phyloP scores from a whole-genome alignment of 2,329 filamentous ascomycete species.

The Chaetomiaceae sp. region DNA sequence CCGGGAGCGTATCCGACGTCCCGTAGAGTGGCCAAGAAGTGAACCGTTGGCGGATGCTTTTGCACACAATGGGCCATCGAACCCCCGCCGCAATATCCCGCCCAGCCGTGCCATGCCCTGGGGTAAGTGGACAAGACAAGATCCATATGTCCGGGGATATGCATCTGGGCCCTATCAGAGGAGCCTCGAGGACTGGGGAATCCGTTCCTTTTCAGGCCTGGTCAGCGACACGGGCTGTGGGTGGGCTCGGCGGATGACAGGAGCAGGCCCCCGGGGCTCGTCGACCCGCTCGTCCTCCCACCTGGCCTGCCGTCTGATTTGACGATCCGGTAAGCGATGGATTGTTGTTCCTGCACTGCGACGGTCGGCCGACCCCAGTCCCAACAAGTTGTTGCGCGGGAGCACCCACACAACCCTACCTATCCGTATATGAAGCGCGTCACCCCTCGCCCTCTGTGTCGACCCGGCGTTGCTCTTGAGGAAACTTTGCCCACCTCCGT shows the following conservation, averaged over 20 bases:
- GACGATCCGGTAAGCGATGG: conserved; percentile 15
- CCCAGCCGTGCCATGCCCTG: neutral
- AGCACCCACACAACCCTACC: neutral
- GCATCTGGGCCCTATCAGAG: conserved; percentile 13
- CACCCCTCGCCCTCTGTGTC: neutral
- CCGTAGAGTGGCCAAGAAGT: too few species aligned
- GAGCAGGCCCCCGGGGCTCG: conserved; percentile 6
- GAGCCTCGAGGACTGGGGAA: conserved; percentile 10
- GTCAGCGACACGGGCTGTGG: conserved; percentile 1
- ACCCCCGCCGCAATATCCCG: conserved; percentile 13
- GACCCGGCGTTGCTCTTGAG: neutral
- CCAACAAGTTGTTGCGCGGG: conserved; percentile 7
- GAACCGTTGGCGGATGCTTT: too few species aligned
- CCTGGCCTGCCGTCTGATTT: conserved; percentile 10
- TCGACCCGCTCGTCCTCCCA: neutral
- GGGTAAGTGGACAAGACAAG: neutral
- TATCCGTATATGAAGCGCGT: conserved; percentile 11
- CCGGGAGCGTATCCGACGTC: too few species aligned
- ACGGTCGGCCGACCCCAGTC: conserved; percentile 10
- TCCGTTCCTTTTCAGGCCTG: neutral
- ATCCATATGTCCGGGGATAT: conserved; percentile 16
- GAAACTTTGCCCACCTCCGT: neutral
- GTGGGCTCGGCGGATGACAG: conserved; percentile 3
- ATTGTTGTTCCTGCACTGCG: conserved; percentile 7
- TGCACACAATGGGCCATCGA: neutral